Evolutionary conservation across 2,329 filamentous ascomycete genomes (phyloP), one percentile per base, ranked within the genome.

Genomic region (Colletotrichum sp.): DNA sequence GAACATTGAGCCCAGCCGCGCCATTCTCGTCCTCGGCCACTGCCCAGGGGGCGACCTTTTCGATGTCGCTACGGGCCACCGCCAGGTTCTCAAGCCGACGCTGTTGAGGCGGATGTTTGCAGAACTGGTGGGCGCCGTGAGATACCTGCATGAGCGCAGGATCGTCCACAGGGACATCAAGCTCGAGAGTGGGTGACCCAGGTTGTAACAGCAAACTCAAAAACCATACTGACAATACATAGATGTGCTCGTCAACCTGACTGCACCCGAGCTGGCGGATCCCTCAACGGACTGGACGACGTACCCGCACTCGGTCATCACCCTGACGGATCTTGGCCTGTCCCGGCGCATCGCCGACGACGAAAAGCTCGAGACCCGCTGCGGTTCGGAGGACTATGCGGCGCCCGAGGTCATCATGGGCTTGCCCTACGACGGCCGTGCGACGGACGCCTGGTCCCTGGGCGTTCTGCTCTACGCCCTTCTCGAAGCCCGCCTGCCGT

Each of bases 131-230:
- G 93, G 92, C 77, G 97, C 96, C 0, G 93, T 98, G 43, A 91
- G 90, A 74, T 98, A 99, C 86, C 88, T 99, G 65, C 97, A 99
- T 84, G 88, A 92, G 70, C 89, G 94, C 80, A 93, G 92, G 79
- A 98, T 99, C 82, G 96, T 99, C 70, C 97, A 99, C 83, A 93
- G 97, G 76, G 97, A 99, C 84, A 98, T 99, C 85, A 99, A 99
- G 86, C 93, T 99, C 75, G 97, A 99, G 88, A 91, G 95, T 97
- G 90, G 86, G 93, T 89, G 34, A 26, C n/a, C 34, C 59, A 12
- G 21, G 32, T 15, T 26, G 21, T 5, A 7, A 24, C 13, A 8
- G 2, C 10, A 36, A 18, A 34, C 12, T 18, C 21, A 18, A 66
- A 70, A 32, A 28, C 30, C 21, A 30, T 66, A 28, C 75, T 80